These are phyloP conservation scores for Russula vinacea DNA, from an alignment of 768 basidiomycete genomes.

Conservation along the genomic window DNA sequence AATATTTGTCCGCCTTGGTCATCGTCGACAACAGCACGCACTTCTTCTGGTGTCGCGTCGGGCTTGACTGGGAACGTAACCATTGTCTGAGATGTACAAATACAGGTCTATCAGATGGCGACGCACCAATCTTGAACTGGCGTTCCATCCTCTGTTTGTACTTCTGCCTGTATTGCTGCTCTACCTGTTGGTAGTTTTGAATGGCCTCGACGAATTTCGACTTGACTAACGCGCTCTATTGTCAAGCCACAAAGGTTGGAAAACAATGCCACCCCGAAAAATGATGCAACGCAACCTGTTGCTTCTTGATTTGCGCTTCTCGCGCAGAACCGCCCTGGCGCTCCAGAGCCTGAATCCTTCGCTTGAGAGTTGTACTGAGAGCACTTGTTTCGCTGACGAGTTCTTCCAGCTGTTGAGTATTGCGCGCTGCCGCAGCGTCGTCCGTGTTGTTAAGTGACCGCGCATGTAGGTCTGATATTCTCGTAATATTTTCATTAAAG, in stretches of 20 bases:
- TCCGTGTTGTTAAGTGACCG: conserved; percentile 51
- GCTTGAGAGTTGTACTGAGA: conserved; percentile 55
- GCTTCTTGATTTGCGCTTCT: conserved; percentile 48
- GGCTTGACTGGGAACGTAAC: conserved; percentile 62
- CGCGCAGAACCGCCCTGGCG: conserved; percentile 40
- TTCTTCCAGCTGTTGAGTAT: conserved; percentile 50
- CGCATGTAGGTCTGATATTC: conserved; percentile 49
- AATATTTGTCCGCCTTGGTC: conserved; percentile 71
- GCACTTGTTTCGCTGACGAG: conserved; percentile 58
- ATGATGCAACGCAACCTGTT: conserved; percentile 36
- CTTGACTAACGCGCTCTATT: conserved; percentile 57
- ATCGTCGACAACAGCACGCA: conserved; percentile 64
- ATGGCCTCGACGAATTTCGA: conserved; percentile 72
- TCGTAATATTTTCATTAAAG: conserved; percentile 47
- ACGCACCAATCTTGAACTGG: conserved; percentile 72
- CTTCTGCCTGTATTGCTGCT: conserved; percentile 63
- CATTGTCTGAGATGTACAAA: neutral
- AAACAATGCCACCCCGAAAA: neutral
- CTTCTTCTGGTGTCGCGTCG: conserved; percentile 77
- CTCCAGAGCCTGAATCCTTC: conserved; percentile 57
- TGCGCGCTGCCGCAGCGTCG: conserved; percentile 43
- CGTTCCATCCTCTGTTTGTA: conserved; percentile 67
- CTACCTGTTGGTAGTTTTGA: conserved; percentile 73
- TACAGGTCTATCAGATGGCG: neutral
- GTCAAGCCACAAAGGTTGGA: neutral